A percentile compares a stretch with the other conserved stretches of the same genome.
These are phyloP conservation scores for Starmerella lactis-condensi DNA, from an alignment of 805 yeast species.

Conservation along the genomic window DNA sequence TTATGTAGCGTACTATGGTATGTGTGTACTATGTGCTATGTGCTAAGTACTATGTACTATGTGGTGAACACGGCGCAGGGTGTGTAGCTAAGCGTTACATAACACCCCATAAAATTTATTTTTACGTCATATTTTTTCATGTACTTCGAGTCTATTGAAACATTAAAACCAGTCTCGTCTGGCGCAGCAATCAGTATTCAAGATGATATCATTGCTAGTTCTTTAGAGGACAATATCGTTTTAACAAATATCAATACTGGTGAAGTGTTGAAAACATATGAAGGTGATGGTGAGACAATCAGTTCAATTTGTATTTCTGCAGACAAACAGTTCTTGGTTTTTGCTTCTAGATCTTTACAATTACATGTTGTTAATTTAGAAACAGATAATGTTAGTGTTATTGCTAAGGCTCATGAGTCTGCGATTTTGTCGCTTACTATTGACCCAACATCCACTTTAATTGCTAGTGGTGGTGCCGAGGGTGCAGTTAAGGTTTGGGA, in stretches of 20 bases:
- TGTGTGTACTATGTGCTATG: too few relatives aligned
- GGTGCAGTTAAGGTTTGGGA: conserved; percentile 88
- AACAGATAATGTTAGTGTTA: conserved; percentile 6
- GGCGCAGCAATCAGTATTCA: conserved; percentile 66
- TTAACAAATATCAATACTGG: conserved; percentile 47
- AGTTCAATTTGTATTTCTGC: conserved; percentile 64
- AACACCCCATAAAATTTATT: too few relatives aligned
- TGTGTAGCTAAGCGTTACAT: too few relatives aligned
- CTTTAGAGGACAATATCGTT: conserved; percentile 58
- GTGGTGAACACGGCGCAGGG: too few relatives aligned
- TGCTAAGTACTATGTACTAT: too few relatives aligned
- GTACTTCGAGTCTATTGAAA: conserved; percentile 14
- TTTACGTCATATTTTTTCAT: conserved; percentile 13
- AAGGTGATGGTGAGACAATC: conserved; percentile 69
- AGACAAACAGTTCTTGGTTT: conserved; percentile 50
- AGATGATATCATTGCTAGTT: conserved; percentile 53
- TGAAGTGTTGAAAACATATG: conserved; percentile 38
- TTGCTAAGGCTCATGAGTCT: conserved; percentile 33
- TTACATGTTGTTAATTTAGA: conserved; percentile 38
- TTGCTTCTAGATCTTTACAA: conserved; percentile 69
- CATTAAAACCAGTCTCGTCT: conserved; percentile 61
- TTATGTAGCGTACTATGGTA: too few relatives aligned
- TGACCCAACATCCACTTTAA: conserved; percentile 65
- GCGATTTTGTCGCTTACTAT: conserved; percentile 64
- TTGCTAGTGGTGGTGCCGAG: conserved; percentile 91